Base-by-base conservation (phyloP, 257 asterid genomes). In the Fraxinus pennsylvanica region DNA sequence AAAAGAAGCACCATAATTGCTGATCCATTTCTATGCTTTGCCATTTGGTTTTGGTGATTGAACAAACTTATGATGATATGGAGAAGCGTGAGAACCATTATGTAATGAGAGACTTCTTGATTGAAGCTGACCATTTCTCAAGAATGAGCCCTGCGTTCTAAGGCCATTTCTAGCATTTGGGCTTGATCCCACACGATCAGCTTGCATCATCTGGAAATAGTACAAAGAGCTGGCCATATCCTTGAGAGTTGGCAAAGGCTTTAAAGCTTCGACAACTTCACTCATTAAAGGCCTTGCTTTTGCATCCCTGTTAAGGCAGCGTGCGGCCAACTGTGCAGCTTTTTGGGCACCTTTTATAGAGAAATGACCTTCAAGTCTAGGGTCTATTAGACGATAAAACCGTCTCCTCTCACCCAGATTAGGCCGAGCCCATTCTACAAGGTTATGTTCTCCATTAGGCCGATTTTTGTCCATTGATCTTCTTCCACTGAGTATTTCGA, bases 401-500 rank as follows among this genome's bases (percentile, higher is more conserved):
- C 86, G 82, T 30, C 82, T 80, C 74, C 88, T 82, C 72, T 89
- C 92, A 3, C 91, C 85, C 13, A 89, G 88, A 81, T 87, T 86
- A 21, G 91, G 92, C 70, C 92, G 77, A 52, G 92, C 92, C 91
- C 91, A 89, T 73, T 86, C 90, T 21, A 88, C 90, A 6, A 88
- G 89, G 81, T 88, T 88, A 72, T 86, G 92, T 45, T 88, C 90
- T 32, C 92, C 92, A 19, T 88, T 88, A 17, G 92, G 90, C n/a
- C 92, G 86, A 33, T 88, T 88, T 80, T 88, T 88, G 86, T 88
- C 92, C 92, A 88, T 86, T 65, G 92, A 88, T 84, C 92, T 83
- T 82, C 92, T 82, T 36, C 92, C 92, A 0, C 88, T 87, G 61
- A 89, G 86, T 86, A 89, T 87, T 71, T 89, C 91, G 4, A 89